Conservation (phyloP, 2,329 filamentous ascomycete species). For the Curvularia eragrostidis region DNA sequence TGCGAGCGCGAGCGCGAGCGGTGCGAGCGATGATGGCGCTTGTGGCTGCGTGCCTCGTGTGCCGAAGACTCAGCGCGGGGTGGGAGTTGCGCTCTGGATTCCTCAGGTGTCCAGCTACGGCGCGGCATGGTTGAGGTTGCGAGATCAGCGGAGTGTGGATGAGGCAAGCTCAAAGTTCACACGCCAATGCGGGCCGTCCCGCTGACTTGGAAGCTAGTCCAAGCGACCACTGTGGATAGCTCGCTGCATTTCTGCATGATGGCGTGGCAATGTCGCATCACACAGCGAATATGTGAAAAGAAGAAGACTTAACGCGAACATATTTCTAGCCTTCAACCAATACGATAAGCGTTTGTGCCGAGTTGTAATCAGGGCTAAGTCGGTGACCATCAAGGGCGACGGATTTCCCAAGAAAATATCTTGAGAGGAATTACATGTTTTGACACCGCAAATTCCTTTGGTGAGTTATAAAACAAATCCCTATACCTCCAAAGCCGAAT, state of each 20-base stretch:
- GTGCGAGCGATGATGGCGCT: constrained; percentile 49
- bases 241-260: neutral
- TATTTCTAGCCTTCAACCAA: no score
- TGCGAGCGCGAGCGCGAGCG: constrained; percentile 44
- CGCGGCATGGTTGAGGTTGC: constrained; percentile 11
- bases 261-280: neutral
- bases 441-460: no score
- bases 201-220: neutral
- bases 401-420: no score
- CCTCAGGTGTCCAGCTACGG: constrained; percentile 4
- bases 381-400: no score
- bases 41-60: constrained; percentile 38
- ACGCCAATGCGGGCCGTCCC: neutral
- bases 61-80: neutral
- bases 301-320: no score
- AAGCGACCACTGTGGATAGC: neutral
- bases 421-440: no score
- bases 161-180: neutral
- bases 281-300: no score
- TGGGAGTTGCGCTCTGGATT: constrained; percentile 5
- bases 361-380: no score
- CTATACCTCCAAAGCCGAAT: no score
- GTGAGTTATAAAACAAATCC: no score
- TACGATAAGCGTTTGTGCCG: no score
- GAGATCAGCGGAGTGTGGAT: neutral